Evolutionary conservation across 2,329 filamentous ascomycete species (phyloP), one percentile per base, ranked within the genome.

Genomic region (Stagonosporopsis vannaccii): DNA sequence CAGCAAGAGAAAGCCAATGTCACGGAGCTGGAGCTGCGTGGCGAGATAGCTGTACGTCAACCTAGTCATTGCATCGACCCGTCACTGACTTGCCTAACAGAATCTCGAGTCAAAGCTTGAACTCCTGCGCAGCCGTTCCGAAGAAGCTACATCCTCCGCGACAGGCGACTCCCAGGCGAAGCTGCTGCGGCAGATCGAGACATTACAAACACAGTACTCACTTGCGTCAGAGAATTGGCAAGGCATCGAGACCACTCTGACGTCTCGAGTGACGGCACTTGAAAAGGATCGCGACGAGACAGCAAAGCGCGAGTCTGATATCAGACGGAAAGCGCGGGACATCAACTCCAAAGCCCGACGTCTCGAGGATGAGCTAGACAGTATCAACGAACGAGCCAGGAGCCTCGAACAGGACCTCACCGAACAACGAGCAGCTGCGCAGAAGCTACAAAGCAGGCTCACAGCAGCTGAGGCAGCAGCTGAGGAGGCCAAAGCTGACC

Each of bases 211-310:
- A 6, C 96, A 99, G 74, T 97, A 99, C 76, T 88, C 92, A 0
- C 88, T 96, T 51, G 95, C 95, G 1, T 95, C 91, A 65, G 92
- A 96, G 70, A 99, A 99, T 68, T 99, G 96, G 95, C 93, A 97
- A 72, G 91, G 92, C 0, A 96, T 99, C 59, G 94, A 99, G 75
- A 86, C 90, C 9, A 96, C 91, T 2, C 78, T 99, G 28, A 84
- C 94, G 46, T 87, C 91, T 20, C 86, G 93, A 54, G 84, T 95
- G 11, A 84, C 88, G 4, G 88, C 81, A 45, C 81, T 98, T 9
- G 95, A 99, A 74, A 95, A 90, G 72, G 96, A 99, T 75, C 87
- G 91, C 52, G 93, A 98, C 70, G 95, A 99, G 69, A 86, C 91
- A 8, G 83, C 87, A 45, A 88, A 88, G 64, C 87, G 91, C 56